Evolutionary conservation across 805 yeast species (phyloP).

Genomic region (Nematodospora valgi): DNA sequence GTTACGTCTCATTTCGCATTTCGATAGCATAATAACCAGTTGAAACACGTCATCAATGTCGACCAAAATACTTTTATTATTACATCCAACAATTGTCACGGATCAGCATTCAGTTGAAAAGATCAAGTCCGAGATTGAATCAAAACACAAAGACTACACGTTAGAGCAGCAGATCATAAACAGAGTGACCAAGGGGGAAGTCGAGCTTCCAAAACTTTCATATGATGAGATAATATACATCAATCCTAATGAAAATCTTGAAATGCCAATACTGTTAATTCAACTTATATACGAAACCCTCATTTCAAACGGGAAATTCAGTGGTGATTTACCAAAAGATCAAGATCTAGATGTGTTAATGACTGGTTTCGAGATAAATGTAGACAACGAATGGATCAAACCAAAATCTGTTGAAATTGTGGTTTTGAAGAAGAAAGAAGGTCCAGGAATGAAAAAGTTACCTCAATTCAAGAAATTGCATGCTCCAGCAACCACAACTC

Average conservation of each 20-base stretch:
- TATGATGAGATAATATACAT: conserved; percentile 50
- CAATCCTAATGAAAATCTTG: conserved; percentile 49
- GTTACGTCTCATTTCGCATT: too few species aligned
- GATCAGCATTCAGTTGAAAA: conserved; percentile 45
- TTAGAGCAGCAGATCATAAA: conserved; percentile 55
- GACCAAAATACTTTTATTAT: conserved; percentile 40
- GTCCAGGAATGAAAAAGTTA: conserved; percentile 13
- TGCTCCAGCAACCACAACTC: conserved; percentile 8
- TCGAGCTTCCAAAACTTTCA: conserved; percentile 29
- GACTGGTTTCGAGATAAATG: conserved; percentile 57
- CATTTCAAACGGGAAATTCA: conserved; percentile 42
- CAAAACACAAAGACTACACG: conserved; percentile 22
- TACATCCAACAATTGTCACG: conserved; percentile 68
- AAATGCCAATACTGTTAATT: conserved; percentile 45
- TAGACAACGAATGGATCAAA: conserved; percentile 47
- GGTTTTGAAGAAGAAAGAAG: conserved; percentile 25
- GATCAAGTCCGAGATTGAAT: conserved; percentile 30
- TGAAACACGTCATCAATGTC: conserved; percentile 1
- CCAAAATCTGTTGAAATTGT: conserved; percentile 39
- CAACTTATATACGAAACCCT: conserved; percentile 38
- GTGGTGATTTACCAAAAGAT: conserved; percentile 51
- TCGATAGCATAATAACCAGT: neutral
- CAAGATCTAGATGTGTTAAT: conserved; percentile 60
- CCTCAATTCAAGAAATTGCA: conserved; percentile 15
- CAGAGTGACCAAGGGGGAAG: conserved; percentile 49